Evolutionary conservation across 164 flowering plant species (phyloP).

Genomic region (Liriodendron chinense): DNA sequence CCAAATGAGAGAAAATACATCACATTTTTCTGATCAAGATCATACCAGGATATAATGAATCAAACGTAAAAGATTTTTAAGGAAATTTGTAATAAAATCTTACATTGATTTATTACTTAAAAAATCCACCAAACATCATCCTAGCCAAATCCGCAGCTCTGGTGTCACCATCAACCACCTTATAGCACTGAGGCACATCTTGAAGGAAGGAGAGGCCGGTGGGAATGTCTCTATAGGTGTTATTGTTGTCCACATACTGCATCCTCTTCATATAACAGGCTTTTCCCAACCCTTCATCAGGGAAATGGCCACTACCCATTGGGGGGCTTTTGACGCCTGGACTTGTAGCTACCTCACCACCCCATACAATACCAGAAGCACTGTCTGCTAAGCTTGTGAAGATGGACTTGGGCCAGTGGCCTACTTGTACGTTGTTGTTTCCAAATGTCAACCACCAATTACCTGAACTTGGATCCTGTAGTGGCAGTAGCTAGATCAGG

Average conservation of each 20-base stretch:
- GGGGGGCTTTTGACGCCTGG: not conserved
- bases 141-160: not conserved
- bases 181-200: not conserved
- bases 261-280: not conserved
- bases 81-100: too few relatives aligned
- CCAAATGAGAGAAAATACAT: too few relatives aligned
- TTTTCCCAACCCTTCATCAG: not conserved
- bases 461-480: too few relatives aligned
- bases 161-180: not conserved
- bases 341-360: not conserved
- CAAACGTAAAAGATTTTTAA: too few relatives aligned
- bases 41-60: too few relatives aligned
- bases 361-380: not conserved
- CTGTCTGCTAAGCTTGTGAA: not conserved
- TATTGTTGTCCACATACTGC: not conserved
- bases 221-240: not conserved
- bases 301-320: constrained; percentile 1
- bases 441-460: too few relatives aligned
- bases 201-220: not conserved
- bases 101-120: too few relatives aligned
- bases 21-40: too few relatives aligned
- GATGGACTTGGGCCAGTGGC: not conserved
- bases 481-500: too few relatives aligned
- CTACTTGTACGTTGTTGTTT: not conserved
- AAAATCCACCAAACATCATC: too few relatives aligned